phyloP scores from a whole-genome alignment of 2,329 filamentous ascomycete species.

The Colletotrichum sp. region DNA sequence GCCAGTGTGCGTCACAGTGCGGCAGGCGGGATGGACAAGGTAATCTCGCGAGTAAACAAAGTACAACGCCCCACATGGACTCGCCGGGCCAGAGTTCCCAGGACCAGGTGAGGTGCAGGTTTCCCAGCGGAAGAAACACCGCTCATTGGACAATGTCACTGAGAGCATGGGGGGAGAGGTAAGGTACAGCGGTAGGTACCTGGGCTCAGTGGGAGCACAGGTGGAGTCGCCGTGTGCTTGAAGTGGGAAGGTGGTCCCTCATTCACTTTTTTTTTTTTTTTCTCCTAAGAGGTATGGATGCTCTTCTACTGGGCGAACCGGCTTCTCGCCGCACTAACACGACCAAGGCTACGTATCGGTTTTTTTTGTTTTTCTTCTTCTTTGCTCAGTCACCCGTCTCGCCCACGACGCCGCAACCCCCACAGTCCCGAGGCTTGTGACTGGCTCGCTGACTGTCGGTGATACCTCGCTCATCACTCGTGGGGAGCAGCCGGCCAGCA shows the following conservation, averaged over 20 bases:
- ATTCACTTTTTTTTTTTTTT: background rate
- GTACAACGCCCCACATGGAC: slow-evolving; percentile 11
- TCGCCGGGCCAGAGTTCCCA: slow-evolving; percentile 14
- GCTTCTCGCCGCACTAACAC: background rate
- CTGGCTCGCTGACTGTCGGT: slow-evolving; percentile 15
- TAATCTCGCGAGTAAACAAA: slow-evolving; percentile 22
- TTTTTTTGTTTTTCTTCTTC: background rate
- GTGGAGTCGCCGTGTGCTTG: background rate
- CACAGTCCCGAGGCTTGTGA: background rate
- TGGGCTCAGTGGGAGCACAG: slow-evolving; percentile 1
- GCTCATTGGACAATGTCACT: background rate
- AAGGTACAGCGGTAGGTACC: background rate
- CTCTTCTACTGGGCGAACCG: background rate
- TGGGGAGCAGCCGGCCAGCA: background rate
- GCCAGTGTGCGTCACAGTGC: slow-evolving; percentile 11
- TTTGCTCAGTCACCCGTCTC: background rate
- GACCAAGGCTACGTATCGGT: background rate
- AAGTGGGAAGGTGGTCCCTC: slow-evolving; percentile 7
- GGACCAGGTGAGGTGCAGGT: slow-evolving; percentile 19
- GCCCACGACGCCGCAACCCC: background rate
- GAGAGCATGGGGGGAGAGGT: slow-evolving; percentile 3
- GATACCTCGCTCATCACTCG: slow-evolving; percentile 19
- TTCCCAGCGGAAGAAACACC: background rate
- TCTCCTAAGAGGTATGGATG: background rate
- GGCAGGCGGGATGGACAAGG: background rate